phyloP scores from a whole-genome alignment of 2,329 filamentous ascomycete species.

The Coniochaeta ligniaria region DNA sequence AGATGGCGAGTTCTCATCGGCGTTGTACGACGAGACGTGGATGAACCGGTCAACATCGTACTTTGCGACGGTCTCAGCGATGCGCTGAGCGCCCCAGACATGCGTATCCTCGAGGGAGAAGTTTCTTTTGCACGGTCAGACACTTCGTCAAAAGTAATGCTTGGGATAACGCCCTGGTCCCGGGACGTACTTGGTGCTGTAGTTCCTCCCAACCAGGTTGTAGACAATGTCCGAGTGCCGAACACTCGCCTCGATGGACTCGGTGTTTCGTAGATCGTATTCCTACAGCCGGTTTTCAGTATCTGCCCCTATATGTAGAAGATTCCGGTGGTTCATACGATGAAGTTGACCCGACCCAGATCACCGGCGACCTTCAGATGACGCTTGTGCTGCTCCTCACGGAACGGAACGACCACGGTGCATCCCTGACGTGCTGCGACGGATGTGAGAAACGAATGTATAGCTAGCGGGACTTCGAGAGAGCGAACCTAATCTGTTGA shows the following conservation, averaged over 20 bases:
- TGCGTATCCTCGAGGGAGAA: slow-evolving; percentile 90
- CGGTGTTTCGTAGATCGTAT: slow-evolving; percentile 89
- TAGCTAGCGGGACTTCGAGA: not conserved
- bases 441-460: slow-evolving; percentile 15
- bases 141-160: too few species aligned
- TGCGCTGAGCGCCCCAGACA: slow-evolving; percentile 85
- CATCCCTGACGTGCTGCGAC: slow-evolving; percentile 78
- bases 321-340: slow-evolving; percentile 45
- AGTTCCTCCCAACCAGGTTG: slow-evolving; percentile 90
- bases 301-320: not conserved
- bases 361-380: slow-evolving; percentile 96
- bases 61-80: slow-evolving; percentile 89
- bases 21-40: slow-evolving; percentile 94
- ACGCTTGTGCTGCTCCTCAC: slow-evolving; percentile 96
- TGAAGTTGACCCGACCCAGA: slow-evolving; percentile 79
- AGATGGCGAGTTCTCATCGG: slow-evolving; percentile 68
- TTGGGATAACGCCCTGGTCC: too few species aligned
- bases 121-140: slow-evolving; percentile 57
- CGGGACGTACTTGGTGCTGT: slow-evolving; percentile 76
- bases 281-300: slow-evolving; percentile 47
- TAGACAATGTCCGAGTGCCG: slow-evolving; percentile 96
- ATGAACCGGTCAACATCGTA: slow-evolving; percentile 97
- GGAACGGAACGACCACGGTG: slow-evolving; percentile 86
- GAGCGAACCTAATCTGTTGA: slow-evolving; percentile 73
- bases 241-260: slow-evolving; percentile 93